Evolutionary conservation across 352 stramenopile genomes (phyloP).

Genomic region (Bremia lactucae): DNA sequence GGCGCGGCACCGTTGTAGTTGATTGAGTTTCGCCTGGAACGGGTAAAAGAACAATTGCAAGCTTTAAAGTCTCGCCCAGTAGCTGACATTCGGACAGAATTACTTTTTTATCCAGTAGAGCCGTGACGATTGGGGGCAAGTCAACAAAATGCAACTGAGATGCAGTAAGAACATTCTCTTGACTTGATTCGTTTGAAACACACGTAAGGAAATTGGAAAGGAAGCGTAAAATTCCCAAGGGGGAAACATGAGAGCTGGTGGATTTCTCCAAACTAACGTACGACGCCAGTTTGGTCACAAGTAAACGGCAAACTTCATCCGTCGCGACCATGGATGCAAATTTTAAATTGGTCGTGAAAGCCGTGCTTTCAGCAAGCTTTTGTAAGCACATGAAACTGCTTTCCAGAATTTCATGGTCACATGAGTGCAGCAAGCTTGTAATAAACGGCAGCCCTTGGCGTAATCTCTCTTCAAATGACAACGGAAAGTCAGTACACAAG

Average conservation of each 20-base stretch:
- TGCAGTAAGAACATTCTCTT: conserved; percentile 5
- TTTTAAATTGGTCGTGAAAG: conserved; percentile 22
- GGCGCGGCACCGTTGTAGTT: conserved; percentile 6
- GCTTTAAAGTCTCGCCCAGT: conserved; percentile 44
- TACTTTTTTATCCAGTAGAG: conserved; percentile 29
- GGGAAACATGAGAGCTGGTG: conserved; percentile 9
- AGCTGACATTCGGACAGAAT: conserved; percentile 35
- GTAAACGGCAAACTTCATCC: conserved; percentile 25
- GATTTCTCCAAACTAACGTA: conserved; percentile 14
- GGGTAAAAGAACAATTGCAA: conserved; percentile 40
- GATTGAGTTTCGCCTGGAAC: conserved; percentile 20
- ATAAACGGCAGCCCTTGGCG: conserved; percentile 32
- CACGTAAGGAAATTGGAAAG: conserved; percentile 28
- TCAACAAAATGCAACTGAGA: conserved; percentile 27
- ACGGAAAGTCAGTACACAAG: conserved; percentile 36
- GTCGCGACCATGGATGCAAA: conserved; percentile 35
- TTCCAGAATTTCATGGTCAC: conserved; percentile 44
- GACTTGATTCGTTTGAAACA: conserved; percentile 12
- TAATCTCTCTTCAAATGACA: conserved; percentile 20
- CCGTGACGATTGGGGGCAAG: conserved; percentile 35
- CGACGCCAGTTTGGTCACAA: conserved; percentile 24
- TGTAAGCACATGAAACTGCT: conserved; percentile 40
- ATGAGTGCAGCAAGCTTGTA: conserved; percentile 33
- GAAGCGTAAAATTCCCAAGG: conserved; percentile 36
- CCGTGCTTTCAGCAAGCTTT: conserved; percentile 33